phyloP scores from a whole-genome alignment of 352 stramenopile species.

The Phytophthora lateralis region DNA sequence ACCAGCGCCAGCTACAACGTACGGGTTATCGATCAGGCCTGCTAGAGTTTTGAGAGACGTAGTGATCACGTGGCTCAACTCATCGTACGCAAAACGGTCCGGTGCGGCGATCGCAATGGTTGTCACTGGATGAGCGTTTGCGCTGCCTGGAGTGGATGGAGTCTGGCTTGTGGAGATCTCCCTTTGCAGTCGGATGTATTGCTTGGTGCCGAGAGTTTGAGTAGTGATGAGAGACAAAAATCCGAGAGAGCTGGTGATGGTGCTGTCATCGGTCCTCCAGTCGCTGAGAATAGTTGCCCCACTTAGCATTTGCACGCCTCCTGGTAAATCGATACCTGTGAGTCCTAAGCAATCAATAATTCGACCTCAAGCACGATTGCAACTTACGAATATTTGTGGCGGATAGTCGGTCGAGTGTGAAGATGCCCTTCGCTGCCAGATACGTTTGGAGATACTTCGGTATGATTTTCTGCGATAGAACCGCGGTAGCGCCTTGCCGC shows the following conservation, averaged over 20 bases:
- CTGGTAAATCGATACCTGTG: constrained; percentile 24
- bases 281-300: constrained; percentile 52
- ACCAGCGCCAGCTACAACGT: constrained; percentile 53
- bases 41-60: constrained; percentile 47
- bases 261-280: constrained; percentile 38
- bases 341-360: not conserved
- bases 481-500: constrained; percentile 37
- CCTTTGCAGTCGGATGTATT: constrained; percentile 42
- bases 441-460: constrained; percentile 51
- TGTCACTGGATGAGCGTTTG: constrained; percentile 35
- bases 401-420: constrained; percentile 55
- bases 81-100: constrained; percentile 49
- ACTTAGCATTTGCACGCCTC: constrained; percentile 53
- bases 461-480: constrained; percentile 67
- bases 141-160: not conserved
- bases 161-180: not conserved
- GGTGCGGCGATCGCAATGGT: constrained; percentile 44
- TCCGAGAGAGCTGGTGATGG: constrained; percentile 31
- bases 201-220: constrained; percentile 39
- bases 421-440: constrained; percentile 42
- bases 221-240: constrained; percentile 49
- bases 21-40: constrained; percentile 40
- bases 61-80: constrained; percentile 49
- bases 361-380: not conserved
- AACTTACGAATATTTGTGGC: constrained; percentile 58